A percentile compares a stretch with the other conserved stretches of the same genome.
These are phyloP conservation scores for Yamadazyma membranifaciens DNA, from an alignment of 1,139 yeast species.

Conservation along the genomic window DNA sequence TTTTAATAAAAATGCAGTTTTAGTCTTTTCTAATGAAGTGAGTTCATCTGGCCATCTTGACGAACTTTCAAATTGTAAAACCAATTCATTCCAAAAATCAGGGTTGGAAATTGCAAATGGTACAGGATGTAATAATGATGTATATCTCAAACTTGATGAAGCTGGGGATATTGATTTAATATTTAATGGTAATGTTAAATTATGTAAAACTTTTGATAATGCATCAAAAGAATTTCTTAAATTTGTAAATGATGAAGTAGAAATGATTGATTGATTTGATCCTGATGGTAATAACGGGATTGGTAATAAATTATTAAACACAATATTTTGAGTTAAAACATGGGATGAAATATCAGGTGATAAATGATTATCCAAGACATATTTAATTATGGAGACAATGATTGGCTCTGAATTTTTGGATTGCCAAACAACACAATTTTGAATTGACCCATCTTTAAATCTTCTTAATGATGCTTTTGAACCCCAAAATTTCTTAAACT, in stretches of 20 bases:
- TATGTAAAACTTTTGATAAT: slow-evolving; percentile 52
- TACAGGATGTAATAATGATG: slow-evolving; percentile 76
- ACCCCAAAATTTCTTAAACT: slow-evolving; percentile 90
- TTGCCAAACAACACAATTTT: slow-evolving; percentile 88
- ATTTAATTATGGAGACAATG: slow-evolving; percentile 63
- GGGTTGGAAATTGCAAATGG: slow-evolving; percentile 79
- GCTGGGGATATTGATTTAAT: slow-evolving; percentile 73
- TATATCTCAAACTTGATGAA: slow-evolving; percentile 67
- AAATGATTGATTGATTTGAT: slow-evolving; percentile 50
- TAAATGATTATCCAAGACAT: slow-evolving; percentile 63
- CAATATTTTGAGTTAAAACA: slow-evolving; percentile 38
- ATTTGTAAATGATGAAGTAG: slow-evolving; percentile 51
- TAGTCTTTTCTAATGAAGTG: slow-evolving; percentile 80
- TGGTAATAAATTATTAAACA: slow-evolving; percentile 55
- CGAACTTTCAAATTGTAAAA: slow-evolving; percentile 85
- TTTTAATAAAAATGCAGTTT: slow-evolving; percentile 82
- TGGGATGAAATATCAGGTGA: slow-evolving; percentile 43
- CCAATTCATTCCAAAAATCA: slow-evolving; percentile 76
- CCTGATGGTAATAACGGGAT: slow-evolving; percentile 59
- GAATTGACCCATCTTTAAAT: slow-evolving; percentile 86
- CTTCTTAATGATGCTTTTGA: slow-evolving; percentile 78
- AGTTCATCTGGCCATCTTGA: slow-evolving; percentile 96
- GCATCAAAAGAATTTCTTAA: slow-evolving; percentile 67
- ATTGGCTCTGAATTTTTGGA: slow-evolving; percentile 60
- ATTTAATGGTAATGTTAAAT: slow-evolving; percentile 65